Evolutionary conservation across 768 basidiomycete species (phyloP).

Genomic region (Rhizopogon sp.): DNA sequence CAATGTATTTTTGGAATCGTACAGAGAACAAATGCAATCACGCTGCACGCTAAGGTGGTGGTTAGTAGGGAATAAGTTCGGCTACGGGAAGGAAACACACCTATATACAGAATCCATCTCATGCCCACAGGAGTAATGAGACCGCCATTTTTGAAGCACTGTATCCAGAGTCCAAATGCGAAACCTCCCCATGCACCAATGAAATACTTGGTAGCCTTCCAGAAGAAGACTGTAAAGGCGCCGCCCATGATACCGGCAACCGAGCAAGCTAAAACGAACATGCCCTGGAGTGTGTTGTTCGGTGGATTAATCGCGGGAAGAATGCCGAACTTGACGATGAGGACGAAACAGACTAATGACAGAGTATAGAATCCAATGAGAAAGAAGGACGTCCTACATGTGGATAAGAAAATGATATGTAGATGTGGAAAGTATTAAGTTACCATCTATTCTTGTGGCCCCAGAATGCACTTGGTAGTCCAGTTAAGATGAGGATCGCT

Average conservation of each 20-base stretch:
- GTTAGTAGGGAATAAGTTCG: slow-evolving; percentile 13
- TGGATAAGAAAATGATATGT: slow-evolving; percentile 5
- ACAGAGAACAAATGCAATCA: slow-evolving; percentile 76
- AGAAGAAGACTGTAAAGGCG: slow-evolving; percentile 86
- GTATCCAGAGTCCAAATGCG: slow-evolving; percentile 80
- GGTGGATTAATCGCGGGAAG: slow-evolving; percentile 82
- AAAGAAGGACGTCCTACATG: slow-evolving; percentile 84
- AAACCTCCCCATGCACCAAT: slow-evolving; percentile 66
- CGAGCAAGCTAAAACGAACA: slow-evolving; percentile 80
- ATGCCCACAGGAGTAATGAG: slow-evolving; percentile 72
- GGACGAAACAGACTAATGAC: slow-evolving; percentile 78
- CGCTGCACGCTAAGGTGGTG: slow-evolving; percentile 51
- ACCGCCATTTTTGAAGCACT: slow-evolving; percentile 80
- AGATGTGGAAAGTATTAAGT: background rate
- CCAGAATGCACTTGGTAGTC: slow-evolving; percentile 84
- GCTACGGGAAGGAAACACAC: slow-evolving; percentile 34
- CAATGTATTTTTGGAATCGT: slow-evolving; percentile 86
- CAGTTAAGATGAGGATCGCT: slow-evolving; percentile 82
- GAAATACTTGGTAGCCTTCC: slow-evolving; percentile 82
- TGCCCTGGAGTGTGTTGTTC: slow-evolving; percentile 69
- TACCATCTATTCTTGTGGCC: slow-evolving; percentile 97
- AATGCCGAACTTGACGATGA: slow-evolving; percentile 87
- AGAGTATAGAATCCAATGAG: slow-evolving; percentile 89
- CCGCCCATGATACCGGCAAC: slow-evolving; percentile 84
- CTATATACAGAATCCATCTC: slow-evolving; percentile 88